Conservation (phyloP, 179 eudicot species). For the Vitellaria paradoxa region DNA sequence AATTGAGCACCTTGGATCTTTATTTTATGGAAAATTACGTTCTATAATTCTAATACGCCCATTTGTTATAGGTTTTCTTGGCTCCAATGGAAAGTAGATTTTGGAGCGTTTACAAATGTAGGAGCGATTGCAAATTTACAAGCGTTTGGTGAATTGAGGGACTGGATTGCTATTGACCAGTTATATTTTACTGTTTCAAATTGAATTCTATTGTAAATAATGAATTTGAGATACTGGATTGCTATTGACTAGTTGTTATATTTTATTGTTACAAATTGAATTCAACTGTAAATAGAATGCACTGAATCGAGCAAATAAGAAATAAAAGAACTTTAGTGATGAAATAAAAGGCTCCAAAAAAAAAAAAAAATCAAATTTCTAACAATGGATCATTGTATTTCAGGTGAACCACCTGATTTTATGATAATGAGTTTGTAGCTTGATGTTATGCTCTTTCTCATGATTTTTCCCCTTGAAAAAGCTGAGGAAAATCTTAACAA, state of each 20-base stretch:
- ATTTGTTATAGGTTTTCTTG: constrained; percentile 57
- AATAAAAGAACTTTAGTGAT: not conserved
- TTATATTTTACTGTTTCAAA: too few relatives aligned
- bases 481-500: too few relatives aligned
- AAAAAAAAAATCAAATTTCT: not conserved
- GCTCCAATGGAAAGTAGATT: constrained; percentile 91
- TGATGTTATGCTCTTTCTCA: constrained; percentile 1
- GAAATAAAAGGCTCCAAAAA: not conserved
- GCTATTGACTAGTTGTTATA: not conserved
- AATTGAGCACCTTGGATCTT: not conserved
- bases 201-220: too few relatives aligned
- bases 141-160: too few relatives aligned
- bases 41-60: not conserved
- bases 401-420: not conserved
- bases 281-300: not conserved
- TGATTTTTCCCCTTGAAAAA: too few relatives aligned
- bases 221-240: constrained; percentile 71
- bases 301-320: not conserved
- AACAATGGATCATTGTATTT: not conserved
- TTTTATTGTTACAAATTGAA: not conserved
- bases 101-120: constrained; percentile 70
- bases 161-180: too few relatives aligned
- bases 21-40: not conserved
- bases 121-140: too few relatives aligned
- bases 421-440: not conserved